phyloP scores from a whole-genome alignment of 2,329 filamentous ascomycete genomes.

The Myrmaecium sp. region DNA sequence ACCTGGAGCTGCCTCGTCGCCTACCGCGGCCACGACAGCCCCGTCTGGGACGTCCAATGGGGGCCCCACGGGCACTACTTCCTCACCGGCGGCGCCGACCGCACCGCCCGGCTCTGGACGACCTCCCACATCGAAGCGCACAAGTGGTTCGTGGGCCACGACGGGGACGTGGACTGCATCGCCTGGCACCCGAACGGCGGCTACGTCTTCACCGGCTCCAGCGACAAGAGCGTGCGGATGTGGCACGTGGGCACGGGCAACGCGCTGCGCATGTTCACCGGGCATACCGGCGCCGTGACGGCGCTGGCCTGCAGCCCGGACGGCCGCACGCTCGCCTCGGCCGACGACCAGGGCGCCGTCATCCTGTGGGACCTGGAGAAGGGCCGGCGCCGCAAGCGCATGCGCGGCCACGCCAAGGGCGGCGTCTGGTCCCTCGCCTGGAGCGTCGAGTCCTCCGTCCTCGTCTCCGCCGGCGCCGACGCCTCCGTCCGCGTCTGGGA shows the following conservation, averaged over 20 bases:
- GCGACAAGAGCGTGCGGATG: slow-evolving; percentile 91
- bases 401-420: slow-evolving; percentile 82
- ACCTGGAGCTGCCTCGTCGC: slow-evolving; percentile 84
- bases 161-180: slow-evolving; percentile 81
- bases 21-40: slow-evolving; percentile 83
- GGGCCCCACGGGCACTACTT: slow-evolving; percentile 94
- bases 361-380: slow-evolving; percentile 89
- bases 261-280: slow-evolving; percentile 80
- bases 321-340: slow-evolving; percentile 80
- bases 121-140: slow-evolving; percentile 84
- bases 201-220: slow-evolving; percentile 85
- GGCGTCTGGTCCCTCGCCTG: slow-evolving; percentile 90
- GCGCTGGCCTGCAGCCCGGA: slow-evolving; percentile 72
- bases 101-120: slow-evolving; percentile 77
- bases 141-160: slow-evolving; percentile 79
- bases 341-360: slow-evolving; percentile 76
- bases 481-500: slow-evolving; percentile 93
- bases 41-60: slow-evolving; percentile 78
- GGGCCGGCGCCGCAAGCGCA: slow-evolving; percentile 74
- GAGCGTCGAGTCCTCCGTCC: slow-evolving; percentile 78
- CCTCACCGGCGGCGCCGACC: slow-evolving; percentile 70
- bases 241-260: slow-evolving; percentile 83
- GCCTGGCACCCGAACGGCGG: slow-evolving; percentile 88
- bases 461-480: slow-evolving; percentile 82
- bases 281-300: slow-evolving; percentile 76